These are phyloP conservation scores for Pseudofabraea citricarpa DNA, from an alignment of 2,329 filamentous ascomycete genomes.

Conservation along the genomic window DNA sequence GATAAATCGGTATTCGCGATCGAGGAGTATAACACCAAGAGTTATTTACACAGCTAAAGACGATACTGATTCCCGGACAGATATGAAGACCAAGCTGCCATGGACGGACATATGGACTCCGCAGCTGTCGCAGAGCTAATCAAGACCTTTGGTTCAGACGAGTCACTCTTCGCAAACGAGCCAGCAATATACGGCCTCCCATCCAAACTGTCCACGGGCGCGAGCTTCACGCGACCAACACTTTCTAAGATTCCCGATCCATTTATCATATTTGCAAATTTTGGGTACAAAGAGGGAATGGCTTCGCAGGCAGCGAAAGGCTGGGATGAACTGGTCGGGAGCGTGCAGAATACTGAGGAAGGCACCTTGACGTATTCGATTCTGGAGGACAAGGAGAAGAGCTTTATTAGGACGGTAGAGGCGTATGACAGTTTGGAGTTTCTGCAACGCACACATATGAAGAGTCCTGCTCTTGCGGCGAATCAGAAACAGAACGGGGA, in stretches of 20 bases:
- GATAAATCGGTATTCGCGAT: constrained; percentile 2
- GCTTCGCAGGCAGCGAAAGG: neutral
- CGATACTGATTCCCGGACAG: neutral
- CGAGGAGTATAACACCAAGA: neutral
- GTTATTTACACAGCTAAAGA: neutral
- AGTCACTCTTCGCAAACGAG: neutral
- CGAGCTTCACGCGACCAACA: neutral
- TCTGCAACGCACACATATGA: neutral
- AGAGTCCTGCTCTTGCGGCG: neutral
- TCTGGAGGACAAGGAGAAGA: neutral
- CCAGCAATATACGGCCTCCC: neutral
- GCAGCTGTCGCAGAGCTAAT: neutral
- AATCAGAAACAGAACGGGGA: neutral
- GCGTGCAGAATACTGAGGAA: neutral
- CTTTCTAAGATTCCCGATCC: neutral
- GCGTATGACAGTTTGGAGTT: neutral
- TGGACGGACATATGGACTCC: neutral
- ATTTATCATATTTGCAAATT: neutral
- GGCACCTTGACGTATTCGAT: neutral
- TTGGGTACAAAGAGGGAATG: neutral
- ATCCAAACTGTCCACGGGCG: neutral
- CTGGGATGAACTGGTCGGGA: neutral
- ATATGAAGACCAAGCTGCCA: neutral
- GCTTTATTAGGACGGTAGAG: neutral
- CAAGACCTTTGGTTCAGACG: neutral